Percentiles rank a stretch among this genome's conserved stretches.
Conservation (phyloP, 208 protist genomes). For the Acanthamoeba culbertsoni region DNA sequence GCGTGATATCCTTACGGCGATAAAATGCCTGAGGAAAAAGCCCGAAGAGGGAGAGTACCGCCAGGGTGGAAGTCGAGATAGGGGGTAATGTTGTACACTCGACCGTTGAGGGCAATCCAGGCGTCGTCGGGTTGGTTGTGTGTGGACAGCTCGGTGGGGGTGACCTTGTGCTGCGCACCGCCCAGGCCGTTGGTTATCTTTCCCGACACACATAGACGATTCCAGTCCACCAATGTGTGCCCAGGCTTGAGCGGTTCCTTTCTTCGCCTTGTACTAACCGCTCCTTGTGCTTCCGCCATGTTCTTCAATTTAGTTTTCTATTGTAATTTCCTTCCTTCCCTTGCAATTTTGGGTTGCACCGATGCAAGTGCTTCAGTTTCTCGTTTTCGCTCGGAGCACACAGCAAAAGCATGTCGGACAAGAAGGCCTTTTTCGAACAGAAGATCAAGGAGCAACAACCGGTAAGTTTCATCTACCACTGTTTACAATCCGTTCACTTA, state of each 20-base stretch:
- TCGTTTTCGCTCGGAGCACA: not conserved
- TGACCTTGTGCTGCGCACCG: not conserved
- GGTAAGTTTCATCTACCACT: not conserved
- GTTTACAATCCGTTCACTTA: not conserved
- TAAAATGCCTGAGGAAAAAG: no score
- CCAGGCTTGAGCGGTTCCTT: not conserved
- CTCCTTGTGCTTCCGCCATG: not conserved
- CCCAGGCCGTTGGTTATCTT: not conserved
- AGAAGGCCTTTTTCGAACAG: slow-evolving; percentile 55
- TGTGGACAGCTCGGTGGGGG: not conserved
- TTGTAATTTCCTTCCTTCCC: no score
- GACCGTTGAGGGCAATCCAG: not conserved
- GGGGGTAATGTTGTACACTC: not conserved
- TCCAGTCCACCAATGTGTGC: not conserved
- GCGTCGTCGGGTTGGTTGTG: not conserved
- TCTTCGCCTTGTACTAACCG: not conserved
- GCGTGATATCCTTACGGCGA: not conserved
- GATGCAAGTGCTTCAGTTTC: not conserved
- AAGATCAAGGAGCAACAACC: slow-evolving; percentile 39
- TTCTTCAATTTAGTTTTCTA: not conserved
- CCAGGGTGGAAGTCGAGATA: slow-evolving; percentile 12
- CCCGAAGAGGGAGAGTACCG: not conserved
- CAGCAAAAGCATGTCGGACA: slow-evolving; percentile 8
- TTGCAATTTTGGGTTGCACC: not conserved
- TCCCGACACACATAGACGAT: not conserved